phyloP scores from a whole-genome alignment of 1,284 basidiomycete genomes.

The Cutaneotrichosporon mucoides region DNA sequence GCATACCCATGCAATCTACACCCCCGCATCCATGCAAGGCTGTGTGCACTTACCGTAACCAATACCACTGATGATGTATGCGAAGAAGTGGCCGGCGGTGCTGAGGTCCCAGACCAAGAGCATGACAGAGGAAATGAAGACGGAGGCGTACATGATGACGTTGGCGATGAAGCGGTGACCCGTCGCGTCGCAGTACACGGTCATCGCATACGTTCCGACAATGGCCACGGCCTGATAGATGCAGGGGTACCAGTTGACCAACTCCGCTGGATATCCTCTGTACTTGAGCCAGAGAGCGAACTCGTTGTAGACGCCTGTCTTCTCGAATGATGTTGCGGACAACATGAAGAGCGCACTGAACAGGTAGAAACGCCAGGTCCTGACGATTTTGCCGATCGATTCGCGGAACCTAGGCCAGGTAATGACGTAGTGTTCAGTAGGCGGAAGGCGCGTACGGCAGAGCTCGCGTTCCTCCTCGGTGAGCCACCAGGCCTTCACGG shows the following conservation, averaged over 20 bases:
- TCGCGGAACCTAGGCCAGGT: slow-evolving; percentile 24
- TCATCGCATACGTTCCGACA: slow-evolving; percentile 36
- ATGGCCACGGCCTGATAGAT: slow-evolving; percentile 36
- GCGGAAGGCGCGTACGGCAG: slow-evolving; percentile 28
- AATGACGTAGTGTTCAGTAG: slow-evolving; percentile 26
- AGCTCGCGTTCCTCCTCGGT: slow-evolving; percentile 34
- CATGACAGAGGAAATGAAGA: slow-evolving; percentile 33
- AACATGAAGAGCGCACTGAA: slow-evolving; percentile 38
- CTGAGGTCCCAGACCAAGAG: slow-evolving; percentile 35
- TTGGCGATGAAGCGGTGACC: slow-evolving; percentile 43
- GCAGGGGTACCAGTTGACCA: slow-evolving; percentile 37
- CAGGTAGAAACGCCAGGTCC: slow-evolving; percentile 34
- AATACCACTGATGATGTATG: slow-evolving; percentile 31
- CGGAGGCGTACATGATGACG: slow-evolving; percentile 35
- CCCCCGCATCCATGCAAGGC: no score
- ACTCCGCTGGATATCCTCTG: slow-evolving; percentile 5
- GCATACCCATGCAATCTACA: slow-evolving; percentile 32
- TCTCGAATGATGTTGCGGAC: slow-evolving; percentile 25
- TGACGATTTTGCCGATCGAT: slow-evolving; percentile 21
- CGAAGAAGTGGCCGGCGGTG: slow-evolving; percentile 33
- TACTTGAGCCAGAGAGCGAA: slow-evolving; percentile 35
- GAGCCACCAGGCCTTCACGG: slow-evolving; percentile 39
- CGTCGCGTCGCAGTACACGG: slow-evolving; percentile 33
- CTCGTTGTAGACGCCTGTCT: slow-evolving; percentile 29
- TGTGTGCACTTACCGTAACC: background rate